A percentile compares a stretch with the other conserved stretches of the same genome.
phyloP scores from a whole-genome alignment of 257 asterid genomes.

The Hygrophila difformis region DNA sequence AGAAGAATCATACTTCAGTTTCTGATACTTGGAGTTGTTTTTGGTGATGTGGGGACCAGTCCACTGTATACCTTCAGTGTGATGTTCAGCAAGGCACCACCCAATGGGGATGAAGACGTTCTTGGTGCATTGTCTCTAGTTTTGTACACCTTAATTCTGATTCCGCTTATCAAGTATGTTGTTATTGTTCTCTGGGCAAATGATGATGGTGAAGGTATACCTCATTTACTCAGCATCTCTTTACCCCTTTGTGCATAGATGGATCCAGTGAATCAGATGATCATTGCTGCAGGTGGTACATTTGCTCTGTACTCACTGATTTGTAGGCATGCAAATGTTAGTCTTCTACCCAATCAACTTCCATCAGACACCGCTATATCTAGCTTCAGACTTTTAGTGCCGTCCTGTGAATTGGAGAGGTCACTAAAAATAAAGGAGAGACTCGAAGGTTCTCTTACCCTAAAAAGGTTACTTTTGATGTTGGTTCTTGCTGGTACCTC shows the following conservation, averaged over 20 bases:
- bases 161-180: slow-evolving; percentile 84
- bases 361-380: slow-evolving; percentile 91
- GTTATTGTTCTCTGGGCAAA: slow-evolving; percentile 96
- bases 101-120: slow-evolving; percentile 32
- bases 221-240: slow-evolving; percentile 4
- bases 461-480: slow-evolving; percentile 80
- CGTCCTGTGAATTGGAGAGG: slow-evolving; percentile 97
- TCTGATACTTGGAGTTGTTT: slow-evolving; percentile 65
- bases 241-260: neutral
- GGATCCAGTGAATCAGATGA: too few species aligned
- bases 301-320: slow-evolving; percentile 97
- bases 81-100: slow-evolving; percentile 99
- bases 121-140: slow-evolving; percentile 47
- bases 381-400: slow-evolving; percentile 93
- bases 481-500: slow-evolving; percentile 98
- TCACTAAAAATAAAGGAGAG: slow-evolving; percentile 88
- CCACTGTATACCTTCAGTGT: slow-evolving; percentile 96
- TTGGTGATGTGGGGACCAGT: slow-evolving; percentile 91
- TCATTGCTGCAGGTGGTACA: slow-evolving; percentile 76
- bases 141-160: slow-evolving; percentile 75
- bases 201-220: slow-evolving; percentile 97
- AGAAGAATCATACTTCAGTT: slow-evolving; percentile 42
- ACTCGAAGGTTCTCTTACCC: slow-evolving; percentile 76
- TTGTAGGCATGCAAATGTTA: slow-evolving; percentile 96
- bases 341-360: slow-evolving; percentile 89